A percentile compares a stretch with the other conserved stretches of the same genome.
phyloP scores from a whole-genome alignment of 805 yeast genomes.

The Starmerella davenportii region DNA sequence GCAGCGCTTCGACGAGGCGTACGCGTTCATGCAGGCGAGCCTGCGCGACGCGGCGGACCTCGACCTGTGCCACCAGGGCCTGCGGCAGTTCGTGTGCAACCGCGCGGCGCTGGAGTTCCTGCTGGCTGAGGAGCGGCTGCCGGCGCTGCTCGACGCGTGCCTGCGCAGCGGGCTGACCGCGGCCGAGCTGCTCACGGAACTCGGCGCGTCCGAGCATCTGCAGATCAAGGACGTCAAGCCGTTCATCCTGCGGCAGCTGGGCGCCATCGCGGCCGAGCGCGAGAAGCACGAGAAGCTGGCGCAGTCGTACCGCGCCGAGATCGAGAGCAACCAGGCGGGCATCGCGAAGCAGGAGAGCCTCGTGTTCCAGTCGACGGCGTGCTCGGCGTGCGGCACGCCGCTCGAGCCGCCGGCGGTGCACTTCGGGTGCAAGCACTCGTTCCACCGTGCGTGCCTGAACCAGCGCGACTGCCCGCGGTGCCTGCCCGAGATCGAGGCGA shows the following conservation, averaged over 20 bases:
- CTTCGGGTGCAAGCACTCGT: conserved; percentile 73
- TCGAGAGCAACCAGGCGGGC: conserved; percentile 34
- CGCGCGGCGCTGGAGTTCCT: conserved; percentile 3
- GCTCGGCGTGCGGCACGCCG: conserved; percentile 45
- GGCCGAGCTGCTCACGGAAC: neutral
- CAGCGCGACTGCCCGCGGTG: conserved; percentile 55
- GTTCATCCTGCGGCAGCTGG: conserved; percentile 43
- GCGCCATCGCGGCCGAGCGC: conserved; percentile 44
- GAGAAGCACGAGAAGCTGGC: conserved; percentile 49
- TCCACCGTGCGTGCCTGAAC: conserved; percentile 52
- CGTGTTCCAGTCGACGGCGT: conserved; percentile 43
- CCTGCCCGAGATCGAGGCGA: conserved; percentile 48
- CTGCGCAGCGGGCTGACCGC: neutral
- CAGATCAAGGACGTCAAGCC: conserved; percentile 58
- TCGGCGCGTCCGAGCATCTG: conserved; percentile 39
- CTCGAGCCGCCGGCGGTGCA: conserved; percentile 67
- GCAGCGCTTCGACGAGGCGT: conserved; percentile 39
- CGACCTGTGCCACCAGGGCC: conserved; percentile 1
- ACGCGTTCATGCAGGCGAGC: conserved; percentile 28
- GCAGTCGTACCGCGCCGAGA: conserved; percentile 48
- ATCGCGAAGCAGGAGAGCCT: conserved; percentile 37
- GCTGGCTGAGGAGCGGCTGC: neutral
- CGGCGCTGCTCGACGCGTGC: neutral
- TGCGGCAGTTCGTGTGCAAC: conserved; percentile 3
- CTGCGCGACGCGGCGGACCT: neutral